A percentile compares a stretch with the other conserved stretches of the same genome.
Conservation (phyloP, 23 red algal genomes). For the Gracilaria caudata region DNA sequence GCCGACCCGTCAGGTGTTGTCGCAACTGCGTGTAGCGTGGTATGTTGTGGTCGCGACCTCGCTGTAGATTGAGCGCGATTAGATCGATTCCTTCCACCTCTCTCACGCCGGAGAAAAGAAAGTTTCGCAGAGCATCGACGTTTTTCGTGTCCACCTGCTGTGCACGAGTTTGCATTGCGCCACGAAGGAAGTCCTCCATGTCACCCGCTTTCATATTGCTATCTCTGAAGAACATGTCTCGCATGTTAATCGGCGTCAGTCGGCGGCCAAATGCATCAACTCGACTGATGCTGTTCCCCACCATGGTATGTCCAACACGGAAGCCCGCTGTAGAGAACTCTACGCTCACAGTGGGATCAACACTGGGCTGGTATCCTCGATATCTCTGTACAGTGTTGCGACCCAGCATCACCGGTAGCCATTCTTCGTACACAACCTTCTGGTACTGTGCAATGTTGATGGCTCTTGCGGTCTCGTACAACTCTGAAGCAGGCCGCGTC, state of each 20-base stretch:
- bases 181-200: constrained; percentile 36
- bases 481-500: not conserved
- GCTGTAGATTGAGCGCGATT: constrained; percentile 64
- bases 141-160: constrained; percentile 42
- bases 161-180: constrained; percentile 22
- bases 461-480: constrained; percentile 37
- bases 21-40: constrained; percentile 35
- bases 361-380: not conserved
- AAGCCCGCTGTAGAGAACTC: constrained; percentile 65
- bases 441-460: constrained; percentile 45
- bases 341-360: constrained; percentile 38
- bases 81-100: constrained; percentile 39
- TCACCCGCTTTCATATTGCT: not conserved
- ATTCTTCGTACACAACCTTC: constrained; percentile 71
- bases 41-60: constrained; percentile 46
- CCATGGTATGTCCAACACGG: constrained; percentile 64
- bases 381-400: constrained; percentile 4
- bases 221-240: constrained; percentile 26
- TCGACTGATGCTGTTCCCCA: constrained; percentile 33
- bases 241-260: not conserved
- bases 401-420: constrained; percentile 36
- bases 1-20: not conserved
- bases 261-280: not conserved
- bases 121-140: constrained; percentile 49
- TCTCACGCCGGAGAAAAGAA: constrained; percentile 48